phyloP scores from a whole-genome alignment of 441 rosid species.

The Populus trichocarpa region DNA sequence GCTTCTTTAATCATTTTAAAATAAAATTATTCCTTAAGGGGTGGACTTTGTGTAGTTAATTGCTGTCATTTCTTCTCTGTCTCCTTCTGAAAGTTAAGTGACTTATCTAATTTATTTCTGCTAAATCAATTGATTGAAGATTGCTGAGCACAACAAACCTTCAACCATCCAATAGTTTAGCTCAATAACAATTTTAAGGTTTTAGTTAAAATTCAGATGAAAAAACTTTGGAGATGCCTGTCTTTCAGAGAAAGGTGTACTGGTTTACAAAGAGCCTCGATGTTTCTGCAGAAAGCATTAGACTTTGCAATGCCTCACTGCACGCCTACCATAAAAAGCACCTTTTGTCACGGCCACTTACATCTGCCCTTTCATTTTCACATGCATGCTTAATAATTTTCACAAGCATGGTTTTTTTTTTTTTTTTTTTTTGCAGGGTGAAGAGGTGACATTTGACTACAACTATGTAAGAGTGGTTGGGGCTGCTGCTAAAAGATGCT shows the following conservation, averaged over 20 bases:
- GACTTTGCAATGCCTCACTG: not conserved
- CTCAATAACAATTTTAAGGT: not conserved
- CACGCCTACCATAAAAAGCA: not conserved
- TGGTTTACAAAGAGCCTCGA: not conserved
- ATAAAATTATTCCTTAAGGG: too few relatives aligned
- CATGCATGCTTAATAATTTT: not conserved
- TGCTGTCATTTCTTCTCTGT: too few relatives aligned
- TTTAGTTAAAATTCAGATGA: not conserved
- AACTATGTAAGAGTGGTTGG: conserved; percentile 97
- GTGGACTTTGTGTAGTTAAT: too few relatives aligned
- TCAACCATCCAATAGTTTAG: too few relatives aligned
- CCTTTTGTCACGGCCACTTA: not conserved
- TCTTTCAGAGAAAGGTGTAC: not conserved
- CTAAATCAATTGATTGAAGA: too few relatives aligned
- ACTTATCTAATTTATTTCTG: too few relatives aligned
- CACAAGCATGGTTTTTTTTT: conserved; percentile 10
- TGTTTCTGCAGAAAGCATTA: not conserved
- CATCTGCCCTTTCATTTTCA: not conserved
- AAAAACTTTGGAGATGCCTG: not conserved
- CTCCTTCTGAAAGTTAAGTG: too few relatives aligned
- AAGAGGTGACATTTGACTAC: conserved; percentile 97
- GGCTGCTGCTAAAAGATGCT: conserved; percentile 97
- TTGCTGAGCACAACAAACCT: too few relatives aligned
- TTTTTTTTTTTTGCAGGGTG: conserved; percentile 47
- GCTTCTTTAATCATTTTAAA: not conserved